phyloP scores from a whole-genome alignment of 129 eudicot species.

The Lactuca sativa region DNA sequence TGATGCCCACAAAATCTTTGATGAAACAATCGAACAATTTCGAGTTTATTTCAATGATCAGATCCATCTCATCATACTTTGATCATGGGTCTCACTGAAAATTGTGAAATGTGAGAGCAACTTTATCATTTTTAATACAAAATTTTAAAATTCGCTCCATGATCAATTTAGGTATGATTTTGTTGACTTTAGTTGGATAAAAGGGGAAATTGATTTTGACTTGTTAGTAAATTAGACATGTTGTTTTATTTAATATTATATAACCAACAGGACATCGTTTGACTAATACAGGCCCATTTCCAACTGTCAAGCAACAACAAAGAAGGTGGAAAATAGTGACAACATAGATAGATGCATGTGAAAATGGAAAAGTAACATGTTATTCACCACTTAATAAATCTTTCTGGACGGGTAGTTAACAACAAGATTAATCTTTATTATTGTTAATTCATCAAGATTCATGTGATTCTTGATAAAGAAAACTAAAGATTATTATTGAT shows the following conservation, averaged over 20 bases:
- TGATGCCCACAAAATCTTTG: no score
- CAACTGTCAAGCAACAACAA: background rate
- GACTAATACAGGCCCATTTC: background rate
- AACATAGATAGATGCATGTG: constrained; percentile 10
- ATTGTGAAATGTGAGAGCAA: no score
- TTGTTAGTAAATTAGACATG: background rate
- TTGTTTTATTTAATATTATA: no score
- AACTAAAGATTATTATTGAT: constrained; percentile 1
- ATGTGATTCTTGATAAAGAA: constrained; percentile 18
- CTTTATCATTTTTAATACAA: no score
- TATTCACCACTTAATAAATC: constrained; percentile 1
- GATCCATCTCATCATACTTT: no score
- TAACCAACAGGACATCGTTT: background rate
- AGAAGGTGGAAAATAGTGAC: constrained; percentile 14
- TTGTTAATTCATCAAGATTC: constrained; percentile 2
- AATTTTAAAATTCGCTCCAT: no score
- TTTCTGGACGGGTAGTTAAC: constrained; percentile 1
- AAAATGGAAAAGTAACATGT: constrained; percentile 2
- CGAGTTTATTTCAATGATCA: no score
- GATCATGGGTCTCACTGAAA: no score
- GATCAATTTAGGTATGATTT: background rate
- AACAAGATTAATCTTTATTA: constrained; percentile 14
- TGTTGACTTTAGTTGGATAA: background rate
- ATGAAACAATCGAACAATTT: no score
- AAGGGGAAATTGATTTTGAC: background rate